Evolutionary conservation across 2,329 filamentous ascomycete species (phyloP).

Genomic region (Claviceps africana): DNA sequence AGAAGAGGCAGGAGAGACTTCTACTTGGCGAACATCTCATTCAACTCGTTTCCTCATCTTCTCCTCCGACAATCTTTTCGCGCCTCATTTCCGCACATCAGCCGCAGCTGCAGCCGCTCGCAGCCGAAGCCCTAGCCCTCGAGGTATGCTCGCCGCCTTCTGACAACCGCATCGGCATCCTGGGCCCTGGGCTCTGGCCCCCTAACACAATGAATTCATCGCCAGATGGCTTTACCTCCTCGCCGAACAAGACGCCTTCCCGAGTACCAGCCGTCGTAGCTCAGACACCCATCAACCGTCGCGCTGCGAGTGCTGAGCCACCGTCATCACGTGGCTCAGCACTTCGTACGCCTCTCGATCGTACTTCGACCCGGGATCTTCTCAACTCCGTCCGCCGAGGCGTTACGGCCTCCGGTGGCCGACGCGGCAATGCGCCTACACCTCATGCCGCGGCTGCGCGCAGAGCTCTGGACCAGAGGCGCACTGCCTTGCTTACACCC

Average conservation of each 20-base stretch:
- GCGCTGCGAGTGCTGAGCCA: slow-evolving; percentile 20
- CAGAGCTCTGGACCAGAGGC: slow-evolving; percentile 42
- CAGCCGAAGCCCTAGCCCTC: background rate
- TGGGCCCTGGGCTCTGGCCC: background rate
- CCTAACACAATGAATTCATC: slow-evolving; percentile 1
- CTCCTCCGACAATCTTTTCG: background rate
- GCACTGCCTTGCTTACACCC: slow-evolving; percentile 46
- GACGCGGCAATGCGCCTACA: slow-evolving; percentile 33
- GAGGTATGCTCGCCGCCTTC: slow-evolving; percentile 1
- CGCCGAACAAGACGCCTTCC: slow-evolving; percentile 4
- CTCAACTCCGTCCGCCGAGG: slow-evolving; percentile 26
- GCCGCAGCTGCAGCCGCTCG: background rate
- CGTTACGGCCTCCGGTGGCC: slow-evolving; percentile 30
- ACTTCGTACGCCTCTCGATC: slow-evolving; percentile 28
- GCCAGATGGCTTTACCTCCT: background rate
- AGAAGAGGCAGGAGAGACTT: background rate
- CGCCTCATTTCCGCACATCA: background rate
- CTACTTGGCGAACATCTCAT: background rate
- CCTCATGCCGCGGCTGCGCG: slow-evolving; percentile 49
- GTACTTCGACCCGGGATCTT: slow-evolving; percentile 20
- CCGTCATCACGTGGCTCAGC: slow-evolving; percentile 25
- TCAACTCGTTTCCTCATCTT: background rate
- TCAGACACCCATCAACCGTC: slow-evolving; percentile 12
- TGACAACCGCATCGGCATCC: background rate
- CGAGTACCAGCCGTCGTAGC: slow-evolving; percentile 14